Evolutionary conservation across 768 basidiomycete genomes (phyloP).

Genomic region (Artomyces pyxidatus): DNA sequence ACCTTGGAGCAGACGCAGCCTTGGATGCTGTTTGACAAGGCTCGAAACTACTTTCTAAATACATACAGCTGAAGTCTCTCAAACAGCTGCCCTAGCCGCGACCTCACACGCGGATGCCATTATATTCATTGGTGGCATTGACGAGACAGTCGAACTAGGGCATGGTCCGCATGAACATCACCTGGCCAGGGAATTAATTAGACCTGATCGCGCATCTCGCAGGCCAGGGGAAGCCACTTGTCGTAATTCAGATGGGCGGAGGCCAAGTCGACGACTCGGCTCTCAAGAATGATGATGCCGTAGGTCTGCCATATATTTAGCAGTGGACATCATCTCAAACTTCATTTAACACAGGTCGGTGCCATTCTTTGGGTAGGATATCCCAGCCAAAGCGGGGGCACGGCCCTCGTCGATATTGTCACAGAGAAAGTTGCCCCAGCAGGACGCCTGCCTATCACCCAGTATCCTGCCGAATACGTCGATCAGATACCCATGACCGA

Average conservation of each 20-base stretch:
- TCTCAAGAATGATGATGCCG: conserved; percentile 31
- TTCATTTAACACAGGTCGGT: conserved; percentile 35
- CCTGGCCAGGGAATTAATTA: conserved; percentile 50
- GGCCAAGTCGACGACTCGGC: conserved; percentile 44
- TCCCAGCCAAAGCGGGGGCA: conserved; percentile 47
- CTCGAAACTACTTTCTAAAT: no score
- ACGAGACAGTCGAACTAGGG: conserved; percentile 40
- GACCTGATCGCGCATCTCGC: conserved; percentile 38
- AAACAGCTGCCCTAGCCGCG: conserved; percentile 41
- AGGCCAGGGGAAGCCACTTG: conserved; percentile 38
- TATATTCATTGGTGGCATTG: conserved; percentile 49
- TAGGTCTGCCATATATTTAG: background rate
- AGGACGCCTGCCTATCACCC: conserved; percentile 45
- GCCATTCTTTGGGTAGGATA: conserved; percentile 51
- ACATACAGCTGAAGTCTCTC: no score
- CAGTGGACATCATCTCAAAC: background rate
- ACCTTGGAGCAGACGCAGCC: no score
- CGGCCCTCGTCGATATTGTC: conserved; percentile 44
- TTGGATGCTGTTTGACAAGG: no score
- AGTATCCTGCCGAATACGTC: conserved; percentile 43
- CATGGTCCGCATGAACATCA: conserved; percentile 37
- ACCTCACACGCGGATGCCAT: conserved; percentile 41
- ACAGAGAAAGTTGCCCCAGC: conserved; percentile 43
- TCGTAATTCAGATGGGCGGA: conserved; percentile 49
- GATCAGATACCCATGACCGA: conserved; percentile 47